phyloP scores from a whole-genome alignment of 352 stramenopile genomes.

The Phytophthora quininea region DNA sequence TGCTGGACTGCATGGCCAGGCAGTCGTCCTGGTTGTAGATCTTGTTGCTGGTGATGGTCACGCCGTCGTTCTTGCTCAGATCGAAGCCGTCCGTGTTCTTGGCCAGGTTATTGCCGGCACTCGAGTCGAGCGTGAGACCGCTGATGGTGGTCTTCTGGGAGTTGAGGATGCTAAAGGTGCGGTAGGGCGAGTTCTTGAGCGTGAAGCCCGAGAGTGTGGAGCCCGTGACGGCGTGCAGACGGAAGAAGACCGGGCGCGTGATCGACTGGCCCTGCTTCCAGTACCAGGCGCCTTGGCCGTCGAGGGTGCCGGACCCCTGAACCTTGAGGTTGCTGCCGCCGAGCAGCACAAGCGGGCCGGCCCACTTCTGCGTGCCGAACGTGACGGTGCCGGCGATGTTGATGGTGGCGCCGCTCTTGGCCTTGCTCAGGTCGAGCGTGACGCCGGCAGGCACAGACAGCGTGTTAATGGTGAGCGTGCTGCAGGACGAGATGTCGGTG shows the following conservation, averaged over 20 bases:
- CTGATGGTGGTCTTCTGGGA: slow-evolving; percentile 28
- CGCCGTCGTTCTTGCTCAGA: slow-evolving; percentile 24
- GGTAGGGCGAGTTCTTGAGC: slow-evolving; percentile 33
- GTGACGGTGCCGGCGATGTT: slow-evolving; percentile 37
- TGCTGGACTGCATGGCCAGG: slow-evolving; percentile 18
- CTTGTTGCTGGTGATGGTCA: slow-evolving; percentile 33
- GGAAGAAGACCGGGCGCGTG: slow-evolving; percentile 29
- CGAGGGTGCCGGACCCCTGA: slow-evolving; percentile 28
- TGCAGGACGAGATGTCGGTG: slow-evolving; percentile 35
- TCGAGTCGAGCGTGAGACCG: slow-evolving; percentile 39
- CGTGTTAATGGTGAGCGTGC: slow-evolving; percentile 24
- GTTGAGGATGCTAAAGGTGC: slow-evolving; percentile 30
- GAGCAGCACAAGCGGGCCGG: slow-evolving; percentile 34
- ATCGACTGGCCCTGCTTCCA: slow-evolving; percentile 33
- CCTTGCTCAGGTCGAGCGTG: slow-evolving; percentile 37
- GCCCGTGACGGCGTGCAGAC: slow-evolving; percentile 5
- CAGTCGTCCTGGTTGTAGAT: slow-evolving; percentile 33
- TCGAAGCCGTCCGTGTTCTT: slow-evolving; percentile 43
- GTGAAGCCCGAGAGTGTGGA: slow-evolving; percentile 34
- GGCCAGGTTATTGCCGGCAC: slow-evolving; percentile 25
- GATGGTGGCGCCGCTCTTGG: slow-evolving; percentile 32
- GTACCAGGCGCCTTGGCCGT: slow-evolving; percentile 40
- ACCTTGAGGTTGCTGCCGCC: slow-evolving; percentile 28
- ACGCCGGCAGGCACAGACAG: slow-evolving; percentile 5
- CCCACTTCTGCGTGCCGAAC: slow-evolving; percentile 33